A percentile compares a stretch with the other conserved stretches of the same genome.
Conservation (phyloP, 2,329 filamentous ascomycete genomes). For the Colletotrichum lentis region DNA sequence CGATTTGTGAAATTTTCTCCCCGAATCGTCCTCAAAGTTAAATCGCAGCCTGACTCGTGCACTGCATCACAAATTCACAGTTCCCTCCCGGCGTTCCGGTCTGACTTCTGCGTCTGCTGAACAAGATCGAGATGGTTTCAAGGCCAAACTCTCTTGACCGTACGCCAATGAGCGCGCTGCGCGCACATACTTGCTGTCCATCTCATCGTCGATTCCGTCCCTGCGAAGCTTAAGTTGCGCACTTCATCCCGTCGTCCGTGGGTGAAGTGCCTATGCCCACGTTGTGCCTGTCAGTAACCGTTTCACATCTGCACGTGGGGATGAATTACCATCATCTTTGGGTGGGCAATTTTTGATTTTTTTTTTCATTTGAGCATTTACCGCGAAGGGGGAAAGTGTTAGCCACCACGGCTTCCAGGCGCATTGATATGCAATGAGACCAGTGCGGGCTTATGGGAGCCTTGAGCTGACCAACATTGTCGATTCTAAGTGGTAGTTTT, state of each 20-base stretch:
- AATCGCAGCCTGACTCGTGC: constrained; percentile 3
- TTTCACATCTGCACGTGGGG: background rate
- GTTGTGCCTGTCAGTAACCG: background rate
- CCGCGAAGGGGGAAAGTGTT: no score
- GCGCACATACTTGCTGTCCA: background rate
- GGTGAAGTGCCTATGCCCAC: background rate
- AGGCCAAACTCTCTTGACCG: constrained; percentile 4
- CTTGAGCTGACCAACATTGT: no score
- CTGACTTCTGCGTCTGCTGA: background rate
- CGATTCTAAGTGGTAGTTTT: no score
- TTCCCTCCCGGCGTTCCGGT: background rate
- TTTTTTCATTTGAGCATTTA: no score
- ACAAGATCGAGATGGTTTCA: background rate
- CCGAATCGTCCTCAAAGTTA: background rate
- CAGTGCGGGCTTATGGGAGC: no score
- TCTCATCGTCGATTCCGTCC: background rate
- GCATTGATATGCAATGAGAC: no score
- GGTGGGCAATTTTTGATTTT: no score
- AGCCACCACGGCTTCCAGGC: no score
- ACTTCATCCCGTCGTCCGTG: background rate
- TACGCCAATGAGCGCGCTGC: constrained; percentile 3
- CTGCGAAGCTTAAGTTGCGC: constrained; percentile 5
- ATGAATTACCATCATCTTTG: no score
- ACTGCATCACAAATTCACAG: background rate
- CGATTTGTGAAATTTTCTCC: background rate